These are phyloP conservation scores for Calonectria pseudoturangicola DNA, from an alignment of 2,329 filamentous ascomycete species.

Conservation along the genomic window DNA sequence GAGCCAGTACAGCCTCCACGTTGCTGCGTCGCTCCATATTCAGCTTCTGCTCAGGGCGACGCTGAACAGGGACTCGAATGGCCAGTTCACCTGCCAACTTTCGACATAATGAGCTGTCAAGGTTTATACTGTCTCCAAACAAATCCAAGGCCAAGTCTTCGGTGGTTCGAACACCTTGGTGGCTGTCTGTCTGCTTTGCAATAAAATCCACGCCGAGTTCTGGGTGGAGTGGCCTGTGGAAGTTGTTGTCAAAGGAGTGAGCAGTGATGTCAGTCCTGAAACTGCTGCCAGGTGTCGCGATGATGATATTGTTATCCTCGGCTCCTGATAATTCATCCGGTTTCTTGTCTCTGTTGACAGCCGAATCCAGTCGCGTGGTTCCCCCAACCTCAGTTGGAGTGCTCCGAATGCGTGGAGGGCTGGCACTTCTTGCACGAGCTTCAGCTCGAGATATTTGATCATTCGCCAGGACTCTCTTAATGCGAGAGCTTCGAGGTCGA, in stretches of 20 bases:
- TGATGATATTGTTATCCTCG: neutral
- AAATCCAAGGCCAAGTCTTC: constrained; percentile 67
- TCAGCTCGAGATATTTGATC: constrained; percentile 2
- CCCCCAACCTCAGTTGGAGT: neutral
- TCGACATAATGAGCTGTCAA: constrained; percentile 74
- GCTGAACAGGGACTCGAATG: constrained; percentile 70
- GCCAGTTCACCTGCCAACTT: constrained; percentile 70
- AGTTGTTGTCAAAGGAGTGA: neutral
- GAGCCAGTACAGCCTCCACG: constrained; percentile 75
- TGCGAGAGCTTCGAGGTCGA: constrained; percentile 65
- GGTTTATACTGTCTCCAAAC: constrained; percentile 67
- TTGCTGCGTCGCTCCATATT: constrained; percentile 76
- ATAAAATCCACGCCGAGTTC: neutral
- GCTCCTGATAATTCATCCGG: neutral
- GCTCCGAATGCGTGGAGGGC: constrained; percentile 8
- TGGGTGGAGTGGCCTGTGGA: neutral
- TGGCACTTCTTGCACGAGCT: constrained; percentile 13
- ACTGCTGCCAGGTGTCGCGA: constrained; percentile 10
- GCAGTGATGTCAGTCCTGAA: constrained; percentile 11
- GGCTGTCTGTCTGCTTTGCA: constrained; percentile 2
- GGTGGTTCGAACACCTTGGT: constrained; percentile 59
- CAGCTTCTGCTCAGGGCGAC: constrained; percentile 71
- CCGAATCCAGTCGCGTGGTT: neutral
- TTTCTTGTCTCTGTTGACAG: neutral
- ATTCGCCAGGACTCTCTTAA: constrained; percentile 62